Evolutionary conservation across 1,139 yeast genomes (phyloP).

Genomic region (Blastobotrys niveus): DNA sequence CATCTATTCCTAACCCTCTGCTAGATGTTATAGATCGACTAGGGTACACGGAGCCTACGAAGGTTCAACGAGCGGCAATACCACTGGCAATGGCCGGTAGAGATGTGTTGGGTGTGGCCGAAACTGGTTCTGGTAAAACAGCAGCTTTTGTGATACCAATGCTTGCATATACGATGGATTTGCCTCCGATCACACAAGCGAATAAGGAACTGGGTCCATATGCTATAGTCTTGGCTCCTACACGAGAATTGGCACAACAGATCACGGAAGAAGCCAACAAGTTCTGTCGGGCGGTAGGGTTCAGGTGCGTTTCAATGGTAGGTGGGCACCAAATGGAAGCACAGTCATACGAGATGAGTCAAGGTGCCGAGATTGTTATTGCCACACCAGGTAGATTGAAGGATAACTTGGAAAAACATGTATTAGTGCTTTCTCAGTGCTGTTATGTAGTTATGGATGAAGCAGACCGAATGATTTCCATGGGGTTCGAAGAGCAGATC

Average conservation of each 20-base stretch:
- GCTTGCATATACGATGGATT: conserved; percentile 48
- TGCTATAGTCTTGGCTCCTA: conserved; percentile 75
- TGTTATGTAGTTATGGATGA: conserved; percentile 78
- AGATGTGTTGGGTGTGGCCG: conserved; percentile 87
- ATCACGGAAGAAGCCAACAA: conserved; percentile 61
- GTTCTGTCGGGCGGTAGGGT: conserved; percentile 42
- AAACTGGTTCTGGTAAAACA: conserved; percentile 96
- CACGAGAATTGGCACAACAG: conserved; percentile 89
- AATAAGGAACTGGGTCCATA: conserved; percentile 54
- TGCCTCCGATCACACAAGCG: conserved; percentile 39
- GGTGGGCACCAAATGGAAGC: conserved; percentile 89
- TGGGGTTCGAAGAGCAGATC: conserved; percentile 86
- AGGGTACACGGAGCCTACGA: conserved; percentile 64
- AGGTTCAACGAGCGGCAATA: conserved; percentile 83
- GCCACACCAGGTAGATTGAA: conserved; percentile 92
- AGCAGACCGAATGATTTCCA: conserved; percentile 91
- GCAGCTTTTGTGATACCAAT: conserved; percentile 76
- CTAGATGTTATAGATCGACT: conserved; percentile 38
- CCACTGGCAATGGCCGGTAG: conserved; percentile 58
- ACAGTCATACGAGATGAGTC: conserved; percentile 52
- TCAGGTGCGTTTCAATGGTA: conserved; percentile 61
- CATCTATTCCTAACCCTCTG: conserved; percentile 47
- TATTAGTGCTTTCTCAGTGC: conserved; percentile 56
- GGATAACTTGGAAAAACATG: conserved; percentile 67
- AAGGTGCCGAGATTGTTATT: conserved; percentile 75